Conservation (phyloP, 225 moss, liverwort and hornwort genomes). For the Climacium dendroides region DNA sequence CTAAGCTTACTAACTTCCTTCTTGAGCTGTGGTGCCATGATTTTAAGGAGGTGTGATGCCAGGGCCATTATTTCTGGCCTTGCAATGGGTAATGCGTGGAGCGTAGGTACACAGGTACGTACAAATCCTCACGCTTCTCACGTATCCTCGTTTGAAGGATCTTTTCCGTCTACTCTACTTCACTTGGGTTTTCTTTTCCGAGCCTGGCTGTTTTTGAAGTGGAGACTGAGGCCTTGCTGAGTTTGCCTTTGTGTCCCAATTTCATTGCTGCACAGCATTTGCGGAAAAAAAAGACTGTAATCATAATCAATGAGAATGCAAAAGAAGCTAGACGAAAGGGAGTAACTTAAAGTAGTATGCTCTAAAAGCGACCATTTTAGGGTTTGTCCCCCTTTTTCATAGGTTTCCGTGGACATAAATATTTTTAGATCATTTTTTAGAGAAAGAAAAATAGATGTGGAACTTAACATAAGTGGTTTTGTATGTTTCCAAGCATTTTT, state of each 20-base stretch:
- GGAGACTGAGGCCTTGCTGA: background rate
- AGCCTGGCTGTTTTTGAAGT: background rate
- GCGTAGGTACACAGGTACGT: background rate
- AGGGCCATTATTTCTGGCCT: slow-evolving; percentile 8
- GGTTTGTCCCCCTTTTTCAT: no score
- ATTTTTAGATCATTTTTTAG: no score
- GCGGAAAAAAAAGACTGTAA: background rate
- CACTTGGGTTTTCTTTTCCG: background rate
- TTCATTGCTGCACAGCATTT: background rate
- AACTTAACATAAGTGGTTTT: no score
- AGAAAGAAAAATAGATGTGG: no score
- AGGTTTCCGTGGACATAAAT: no score
- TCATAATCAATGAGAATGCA: background rate
- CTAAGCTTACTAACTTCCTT: no score
- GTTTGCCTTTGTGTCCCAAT: background rate
- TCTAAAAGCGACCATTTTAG: no score
- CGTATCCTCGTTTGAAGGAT: background rate
- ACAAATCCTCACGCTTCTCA: background rate
- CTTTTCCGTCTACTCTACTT: background rate
- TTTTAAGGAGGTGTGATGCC: background rate
- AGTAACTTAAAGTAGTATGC: no score
- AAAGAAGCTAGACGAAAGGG: background rate
- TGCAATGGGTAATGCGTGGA: slow-evolving; percentile 7
- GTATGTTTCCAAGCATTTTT: no score
- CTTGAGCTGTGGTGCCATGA: background rate